Evolutionary conservation across 192 early-diverging fungal genomes (phyloP).

Genomic region (Entomortierella chlamydospora): DNA sequence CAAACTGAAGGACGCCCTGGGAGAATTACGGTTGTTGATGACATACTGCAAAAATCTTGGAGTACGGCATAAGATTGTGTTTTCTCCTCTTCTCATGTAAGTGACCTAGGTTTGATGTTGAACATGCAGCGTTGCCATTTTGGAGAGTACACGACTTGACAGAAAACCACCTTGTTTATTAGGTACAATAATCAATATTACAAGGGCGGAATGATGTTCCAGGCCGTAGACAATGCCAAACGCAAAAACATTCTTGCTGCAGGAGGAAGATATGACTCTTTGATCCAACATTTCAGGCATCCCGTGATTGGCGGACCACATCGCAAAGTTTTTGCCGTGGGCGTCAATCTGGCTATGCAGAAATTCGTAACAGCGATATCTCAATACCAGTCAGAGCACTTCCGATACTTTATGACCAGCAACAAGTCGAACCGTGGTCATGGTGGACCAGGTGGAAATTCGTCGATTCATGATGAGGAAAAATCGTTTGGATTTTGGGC

Average conservation of each 20-base stretch:
- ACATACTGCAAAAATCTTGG: slow-evolving; percentile 60
- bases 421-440: slow-evolving; percentile 19
- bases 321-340: slow-evolving; percentile 70
- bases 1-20: slow-evolving; percentile 54
- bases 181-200: slow-evolving; percentile 69
- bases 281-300: slow-evolving; percentile 65
- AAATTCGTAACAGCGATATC: slow-evolving; percentile 74
- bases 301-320: slow-evolving; percentile 53
- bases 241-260: slow-evolving; percentile 66
- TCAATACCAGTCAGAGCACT: slow-evolving; percentile 65
- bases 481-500: slow-evolving; percentile 65
- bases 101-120: slow-evolving; percentile 14
- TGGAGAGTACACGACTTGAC: too few relatives aligned
- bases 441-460: slow-evolving; percentile 1
- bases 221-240: slow-evolving; percentile 61
- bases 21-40: slow-evolving; percentile 52
- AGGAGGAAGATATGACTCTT: slow-evolving; percentile 65
- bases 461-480: slow-evolving; percentile 18
- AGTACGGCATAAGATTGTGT: slow-evolving; percentile 62
- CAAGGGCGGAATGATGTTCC: slow-evolving; percentile 68
- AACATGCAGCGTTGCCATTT: too few relatives aligned
- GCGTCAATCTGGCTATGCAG: slow-evolving; percentile 86
- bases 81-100: slow-evolving; percentile 65
- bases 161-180: too few relatives aligned
- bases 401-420: slow-evolving; percentile 61